These are phyloP conservation scores for Chalara sp. DNA, from an alignment of 2,329 filamentous ascomycete species.

Conservation along the genomic window DNA sequence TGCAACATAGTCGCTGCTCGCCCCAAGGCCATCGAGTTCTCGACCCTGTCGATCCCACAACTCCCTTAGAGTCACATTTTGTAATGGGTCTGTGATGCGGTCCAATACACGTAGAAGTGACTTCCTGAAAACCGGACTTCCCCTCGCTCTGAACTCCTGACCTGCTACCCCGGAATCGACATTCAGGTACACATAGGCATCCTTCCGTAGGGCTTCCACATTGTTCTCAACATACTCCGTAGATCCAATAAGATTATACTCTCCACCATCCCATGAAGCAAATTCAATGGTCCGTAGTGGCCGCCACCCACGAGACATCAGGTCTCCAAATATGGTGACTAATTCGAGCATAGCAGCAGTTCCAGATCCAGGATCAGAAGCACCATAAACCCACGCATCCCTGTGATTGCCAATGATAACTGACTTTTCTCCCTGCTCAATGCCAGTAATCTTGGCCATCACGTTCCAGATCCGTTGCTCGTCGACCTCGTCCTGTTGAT, in stretches of 20 bases:
- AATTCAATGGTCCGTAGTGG: constrained; percentile 94
- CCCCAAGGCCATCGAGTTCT: constrained; percentile 62
- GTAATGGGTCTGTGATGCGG: constrained; percentile 64
- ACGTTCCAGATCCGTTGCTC: constrained; percentile 90
- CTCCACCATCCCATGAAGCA: constrained; percentile 90
- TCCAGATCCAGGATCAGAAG: constrained; percentile 77
- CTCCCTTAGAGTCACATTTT: constrained; percentile 65
- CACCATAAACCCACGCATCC: constrained; percentile 87
- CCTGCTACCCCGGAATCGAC: constrained; percentile 79
- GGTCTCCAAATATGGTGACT: constrained; percentile 73
- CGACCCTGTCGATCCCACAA: constrained; percentile 65
- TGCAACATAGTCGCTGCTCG: constrained; percentile 75
- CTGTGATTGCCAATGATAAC: constrained; percentile 91
- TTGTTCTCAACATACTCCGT: constrained; percentile 93
- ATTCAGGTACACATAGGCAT: constrained; percentile 85
- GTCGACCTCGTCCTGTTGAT: constrained; percentile 77
- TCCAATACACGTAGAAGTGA: constrained; percentile 67
- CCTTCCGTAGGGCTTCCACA: constrained; percentile 60
- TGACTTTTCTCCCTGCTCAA: constrained; percentile 75
- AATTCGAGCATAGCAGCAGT: constrained; percentile 90
- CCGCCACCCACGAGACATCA: constrained; percentile 74
- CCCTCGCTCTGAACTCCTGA: constrained; percentile 65
- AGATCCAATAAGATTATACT: constrained; percentile 89
- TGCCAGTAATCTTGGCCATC: constrained; percentile 74
- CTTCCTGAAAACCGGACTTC: constrained; percentile 72